Base-by-base conservation (phyloP, 1,139 yeast species). In the Nakaseomyces delphensis region DNA sequence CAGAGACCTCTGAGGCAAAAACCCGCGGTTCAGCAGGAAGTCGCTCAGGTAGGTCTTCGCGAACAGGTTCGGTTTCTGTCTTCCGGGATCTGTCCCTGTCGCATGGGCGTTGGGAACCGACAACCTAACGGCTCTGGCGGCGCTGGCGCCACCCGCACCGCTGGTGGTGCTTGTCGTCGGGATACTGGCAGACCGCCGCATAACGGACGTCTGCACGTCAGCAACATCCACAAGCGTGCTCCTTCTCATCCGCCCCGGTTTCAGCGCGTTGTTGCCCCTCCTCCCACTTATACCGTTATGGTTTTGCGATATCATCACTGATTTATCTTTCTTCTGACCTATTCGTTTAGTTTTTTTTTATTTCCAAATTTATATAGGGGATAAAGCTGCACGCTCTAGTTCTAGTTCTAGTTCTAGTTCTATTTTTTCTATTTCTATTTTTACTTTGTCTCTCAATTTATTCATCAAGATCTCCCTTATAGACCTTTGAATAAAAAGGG, bases 21-120 rank as follows among this genome's bases (percentile, higher is more conserved):
- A 46, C 11, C 48, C 48, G 9, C 39, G 30, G 11, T 31, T 15
- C 11, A 27, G 8, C 11, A 46, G 25, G 28, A 44, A 46, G 13
- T 38, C 39, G 3, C 21, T 28, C 32, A 36, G 18, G 28, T 36
- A 43, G 27, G 39, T 38, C 20, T 38, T 35, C 11, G 38, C 31
- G 21, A 41, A 37, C 13, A 32, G 16, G 15, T 40, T 36, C 21
- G 40, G 43, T n/a, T 41, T 25, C 14, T 21, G 15, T 11, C 27
- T 33, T 6, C 27, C n/a, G n/a, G n/a, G n/a, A n/a, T n/a, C n/a
- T n/a, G n/a, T n/a, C n/a, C n/a, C n/a, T n/a, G n/a, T n/a, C n/a
- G n/a, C n/a, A n/a, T n/a, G n/a, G 35, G 35, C 16, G 35, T 28
- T 28, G 31, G 31, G 31, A n/a, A 31, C 35, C 8, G 35, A 31